These are phyloP conservation scores for Papiliotrema flavescens DNA, from an alignment of 1,284 basidiomycete genomes.

Conservation along the genomic window DNA sequence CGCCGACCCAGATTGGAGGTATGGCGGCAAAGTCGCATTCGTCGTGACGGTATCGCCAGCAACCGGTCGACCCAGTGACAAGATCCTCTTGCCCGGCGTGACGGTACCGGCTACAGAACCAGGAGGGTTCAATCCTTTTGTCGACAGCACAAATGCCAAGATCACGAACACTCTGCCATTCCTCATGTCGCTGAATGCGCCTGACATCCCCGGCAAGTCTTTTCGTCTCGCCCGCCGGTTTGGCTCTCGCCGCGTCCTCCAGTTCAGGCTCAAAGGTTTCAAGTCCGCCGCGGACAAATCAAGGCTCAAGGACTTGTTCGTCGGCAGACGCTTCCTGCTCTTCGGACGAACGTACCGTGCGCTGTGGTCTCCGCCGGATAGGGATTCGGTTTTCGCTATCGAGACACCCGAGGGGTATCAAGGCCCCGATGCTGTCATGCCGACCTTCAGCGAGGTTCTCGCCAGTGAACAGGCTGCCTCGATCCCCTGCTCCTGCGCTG, in stretches of 20 bases:
- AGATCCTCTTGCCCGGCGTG: neutral
- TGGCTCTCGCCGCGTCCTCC: conserved; percentile 32
- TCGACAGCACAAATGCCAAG: neutral
- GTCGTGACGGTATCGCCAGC: conserved; percentile 12
- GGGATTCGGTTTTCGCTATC: conserved; percentile 23
- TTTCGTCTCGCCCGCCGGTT: conserved; percentile 32
- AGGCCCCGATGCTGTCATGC: conserved; percentile 8
- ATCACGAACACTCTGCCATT: conserved; percentile 9
- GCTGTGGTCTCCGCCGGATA: conserved; percentile 24
- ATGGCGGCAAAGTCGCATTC: conserved; percentile 30
- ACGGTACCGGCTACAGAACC: neutral
- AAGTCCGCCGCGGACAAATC: neutral
- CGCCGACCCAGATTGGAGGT: conserved; percentile 21
- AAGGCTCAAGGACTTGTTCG: conserved; percentile 18
- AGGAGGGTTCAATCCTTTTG: neutral
- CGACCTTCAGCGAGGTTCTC: conserved; percentile 15
- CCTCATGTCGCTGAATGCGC: conserved; percentile 13
- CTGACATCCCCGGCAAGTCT: conserved; percentile 33
- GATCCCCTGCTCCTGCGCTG: neutral
- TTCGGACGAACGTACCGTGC: conserved; percentile 33
- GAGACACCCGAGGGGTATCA: conserved; percentile 16
- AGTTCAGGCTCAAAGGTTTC: conserved; percentile 19
- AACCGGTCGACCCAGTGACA: neutral
- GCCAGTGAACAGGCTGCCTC: conserved; percentile 12
- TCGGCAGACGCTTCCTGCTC: conserved; percentile 26